Conservation (phyloP, 257 asterid species). For the Nicotiana tabacum region DNA sequence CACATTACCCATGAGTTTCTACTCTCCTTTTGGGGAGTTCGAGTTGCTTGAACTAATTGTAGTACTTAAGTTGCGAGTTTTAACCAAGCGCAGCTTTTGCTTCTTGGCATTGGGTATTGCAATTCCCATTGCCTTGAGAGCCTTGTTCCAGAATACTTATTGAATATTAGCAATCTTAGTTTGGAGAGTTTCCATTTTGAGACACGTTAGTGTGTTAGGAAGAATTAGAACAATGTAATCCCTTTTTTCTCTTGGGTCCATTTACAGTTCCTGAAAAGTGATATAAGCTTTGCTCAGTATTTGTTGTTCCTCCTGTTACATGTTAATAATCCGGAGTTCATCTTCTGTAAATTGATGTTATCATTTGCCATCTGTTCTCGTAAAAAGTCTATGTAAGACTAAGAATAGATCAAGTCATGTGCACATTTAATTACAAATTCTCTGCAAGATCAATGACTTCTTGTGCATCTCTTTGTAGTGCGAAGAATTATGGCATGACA, state of each 20-base stretch:
- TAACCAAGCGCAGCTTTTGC: background rate
- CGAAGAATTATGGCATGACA: slow-evolving; percentile 66
- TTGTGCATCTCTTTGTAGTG: slow-evolving; percentile 39
- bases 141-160: background rate
- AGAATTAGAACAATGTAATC: background rate
- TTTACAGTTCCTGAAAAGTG: background rate
- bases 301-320: background rate
- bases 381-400: background rate
- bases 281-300: background rate
- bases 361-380: background rate
- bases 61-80: background rate
- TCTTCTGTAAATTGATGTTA: background rate
- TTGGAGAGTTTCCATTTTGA: background rate
- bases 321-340: background rate
- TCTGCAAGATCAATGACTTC: background rate
- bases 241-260: background rate
- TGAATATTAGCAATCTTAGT: background rate
- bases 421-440: background rate
- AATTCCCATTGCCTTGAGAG: background rate
- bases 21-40: background rate
- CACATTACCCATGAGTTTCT: background rate
- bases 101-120: background rate
- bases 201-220: background rate
- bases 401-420: background rate
- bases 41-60: background rate